phyloP scores from a whole-genome alignment of 257 asterid genomes.

The Solanum bukasovii region DNA sequence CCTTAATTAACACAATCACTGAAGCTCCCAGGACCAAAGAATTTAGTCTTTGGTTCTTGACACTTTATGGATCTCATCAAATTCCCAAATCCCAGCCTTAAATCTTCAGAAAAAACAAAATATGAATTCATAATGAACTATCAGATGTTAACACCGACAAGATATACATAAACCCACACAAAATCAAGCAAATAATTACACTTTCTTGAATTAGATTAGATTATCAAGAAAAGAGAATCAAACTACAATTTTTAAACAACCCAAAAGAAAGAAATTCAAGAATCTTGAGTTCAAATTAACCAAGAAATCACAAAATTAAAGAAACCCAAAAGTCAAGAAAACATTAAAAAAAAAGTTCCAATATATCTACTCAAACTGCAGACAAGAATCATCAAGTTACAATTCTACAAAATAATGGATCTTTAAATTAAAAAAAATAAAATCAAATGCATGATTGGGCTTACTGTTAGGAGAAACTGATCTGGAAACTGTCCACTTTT shows the following conservation, averaged over 20 bases:
- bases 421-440: constrained; percentile 5
- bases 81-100: neutral
- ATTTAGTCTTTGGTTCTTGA: constrained; percentile 2
- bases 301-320: neutral
- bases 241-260: constrained; percentile 10
- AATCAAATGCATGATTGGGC: constrained; percentile 5
- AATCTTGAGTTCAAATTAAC: neutral
- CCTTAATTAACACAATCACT: neutral
- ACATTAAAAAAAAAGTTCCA: neutral
- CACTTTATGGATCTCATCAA: constrained; percentile 1
- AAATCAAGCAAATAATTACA: neutral
- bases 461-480: constrained; percentile 30
- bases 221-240: constrained; percentile 4
- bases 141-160: neutral
- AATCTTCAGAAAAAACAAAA: neutral
- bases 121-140: neutral
- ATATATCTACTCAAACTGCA: neutral
- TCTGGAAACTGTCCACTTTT: constrained; percentile 17
- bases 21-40: neutral
- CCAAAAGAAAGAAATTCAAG: neutral
- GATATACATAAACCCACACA: neutral
- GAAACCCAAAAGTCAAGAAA: neutral
- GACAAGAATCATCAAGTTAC: neutral
- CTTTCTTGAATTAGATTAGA: neutral
- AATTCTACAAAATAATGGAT: neutral